These are phyloP conservation scores for Saprolegnia parasitica DNA, from an alignment of 352 stramenopile species.

Conservation along the genomic window DNA sequence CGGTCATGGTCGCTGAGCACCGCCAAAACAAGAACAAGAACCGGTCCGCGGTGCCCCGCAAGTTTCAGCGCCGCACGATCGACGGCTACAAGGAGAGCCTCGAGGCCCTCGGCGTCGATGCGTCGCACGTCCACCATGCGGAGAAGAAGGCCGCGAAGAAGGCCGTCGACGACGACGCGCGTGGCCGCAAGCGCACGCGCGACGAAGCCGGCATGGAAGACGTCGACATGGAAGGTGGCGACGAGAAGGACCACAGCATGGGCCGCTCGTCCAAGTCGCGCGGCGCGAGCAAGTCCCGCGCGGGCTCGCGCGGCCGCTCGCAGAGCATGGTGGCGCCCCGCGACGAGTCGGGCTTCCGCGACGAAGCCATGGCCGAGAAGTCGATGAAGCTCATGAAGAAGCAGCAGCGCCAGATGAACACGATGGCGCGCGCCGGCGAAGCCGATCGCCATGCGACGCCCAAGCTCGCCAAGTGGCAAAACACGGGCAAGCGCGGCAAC, in stretches of 20 bases:
- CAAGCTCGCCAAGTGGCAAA: conserved; percentile 87
- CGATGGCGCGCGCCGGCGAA: conserved; percentile 74
- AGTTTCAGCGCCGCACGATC: conserved; percentile 66
- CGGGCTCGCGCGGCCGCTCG: conserved; percentile 79
- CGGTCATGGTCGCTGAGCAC: conserved; percentile 75
- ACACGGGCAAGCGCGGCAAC: conserved; percentile 82
- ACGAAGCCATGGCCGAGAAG: conserved; percentile 41
- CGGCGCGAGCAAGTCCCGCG: conserved; percentile 34
- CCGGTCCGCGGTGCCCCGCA: conserved; percentile 84
- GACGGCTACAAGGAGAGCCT: conserved; percentile 88
- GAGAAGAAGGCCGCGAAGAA: conserved; percentile 64
- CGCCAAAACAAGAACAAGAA: conserved; percentile 96
- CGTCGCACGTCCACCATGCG: conserved; percentile 87
- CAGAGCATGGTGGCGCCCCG: conserved; percentile 70
- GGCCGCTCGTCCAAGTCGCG: conserved; percentile 65
- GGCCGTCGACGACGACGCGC: conserved; percentile 59
- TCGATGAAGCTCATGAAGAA: conserved; percentile 49
- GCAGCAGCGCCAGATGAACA: conserved; percentile 73
- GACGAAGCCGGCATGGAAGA: conserved; percentile 83
- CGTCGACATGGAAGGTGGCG: conserved; percentile 39
- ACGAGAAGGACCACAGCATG: conserved; percentile 52
- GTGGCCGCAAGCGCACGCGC: conserved; percentile 79
- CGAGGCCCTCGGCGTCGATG: conserved; percentile 88
- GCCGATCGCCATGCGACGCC: conserved; percentile 69
- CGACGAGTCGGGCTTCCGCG: conserved; percentile 62